phyloP scores from a whole-genome alignment of 2,329 filamentous ascomycete genomes.

The Magnaporthiopsis poae region DNA sequence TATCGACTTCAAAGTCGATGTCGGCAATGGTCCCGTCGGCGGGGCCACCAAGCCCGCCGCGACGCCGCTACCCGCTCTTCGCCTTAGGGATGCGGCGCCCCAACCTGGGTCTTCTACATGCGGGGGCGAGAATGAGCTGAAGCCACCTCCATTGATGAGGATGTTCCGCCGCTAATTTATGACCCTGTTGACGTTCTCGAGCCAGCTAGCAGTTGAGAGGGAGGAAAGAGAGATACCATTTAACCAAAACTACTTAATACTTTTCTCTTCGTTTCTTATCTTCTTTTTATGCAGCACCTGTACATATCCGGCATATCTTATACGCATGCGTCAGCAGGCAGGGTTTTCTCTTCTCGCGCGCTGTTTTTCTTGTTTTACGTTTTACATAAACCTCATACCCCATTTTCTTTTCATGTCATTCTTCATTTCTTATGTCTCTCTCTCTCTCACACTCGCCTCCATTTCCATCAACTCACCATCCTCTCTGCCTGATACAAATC shows the following conservation, averaged over 20 bases:
- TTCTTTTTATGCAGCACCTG: too few species aligned
- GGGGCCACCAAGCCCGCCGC: background rate
- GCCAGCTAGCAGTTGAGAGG: background rate
- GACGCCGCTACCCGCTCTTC: background rate
- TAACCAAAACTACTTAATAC: conserved; percentile 1
- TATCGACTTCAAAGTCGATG: conserved; percentile 34
- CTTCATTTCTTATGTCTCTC: background rate
- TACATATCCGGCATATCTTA: background rate
- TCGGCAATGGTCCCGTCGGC: conserved; percentile 6
- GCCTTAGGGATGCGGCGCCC: background rate
- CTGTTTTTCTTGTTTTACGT: background rate
- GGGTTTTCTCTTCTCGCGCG: background rate
- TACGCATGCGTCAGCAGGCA: conserved; percentile 1
- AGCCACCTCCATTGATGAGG: background rate
- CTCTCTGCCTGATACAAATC: background rate
- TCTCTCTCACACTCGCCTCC: too few species aligned
- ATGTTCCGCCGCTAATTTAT: background rate
- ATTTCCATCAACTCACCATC: too few species aligned
- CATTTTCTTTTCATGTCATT: background rate
- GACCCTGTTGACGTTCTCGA: background rate
- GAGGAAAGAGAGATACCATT: background rate
- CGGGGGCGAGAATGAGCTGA: background rate
- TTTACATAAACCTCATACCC: background rate
- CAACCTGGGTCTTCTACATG: background rate
- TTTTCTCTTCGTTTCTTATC: background rate